These are phyloP conservation scores for Saccharomyces hybrid DNA, from an alignment of 1,139 yeast genomes.

Conservation along the genomic window DNA sequence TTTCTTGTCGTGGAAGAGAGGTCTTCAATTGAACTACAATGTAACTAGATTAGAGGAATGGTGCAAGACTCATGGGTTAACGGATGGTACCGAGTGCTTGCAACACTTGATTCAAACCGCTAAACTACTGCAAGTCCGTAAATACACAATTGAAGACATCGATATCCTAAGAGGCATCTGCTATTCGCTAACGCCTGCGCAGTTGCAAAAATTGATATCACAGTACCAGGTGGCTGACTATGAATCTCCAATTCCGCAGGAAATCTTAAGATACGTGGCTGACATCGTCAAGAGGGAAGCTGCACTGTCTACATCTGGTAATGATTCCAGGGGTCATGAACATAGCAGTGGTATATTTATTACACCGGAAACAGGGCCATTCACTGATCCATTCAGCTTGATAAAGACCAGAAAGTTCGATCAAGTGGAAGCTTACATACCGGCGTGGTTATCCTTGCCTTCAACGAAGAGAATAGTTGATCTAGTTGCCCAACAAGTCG, in stretches of 20 bases:
- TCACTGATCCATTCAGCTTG: conserved; percentile 80
- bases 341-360: conserved; percentile 46
- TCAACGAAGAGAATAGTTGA: conserved; percentile 83
- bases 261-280: conserved; percentile 76
- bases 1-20: conserved; percentile 96
- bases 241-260: conserved; percentile 87
- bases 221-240: conserved; percentile 94
- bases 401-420: conserved; percentile 80
- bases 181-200: conserved; percentile 87
- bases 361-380: conserved; percentile 65
- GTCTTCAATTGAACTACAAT: conserved; percentile 91
- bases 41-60: conserved; percentile 96
- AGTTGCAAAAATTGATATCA: conserved; percentile 83
- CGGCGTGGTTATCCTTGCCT: conserved; percentile 89
- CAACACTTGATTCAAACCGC: conserved; percentile 91
- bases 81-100: conserved; percentile 79
- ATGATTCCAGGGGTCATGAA: conserved; percentile 33
- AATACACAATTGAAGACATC: conserved; percentile 83
- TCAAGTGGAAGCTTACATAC: conserved; percentile 91
- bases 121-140: conserved; percentile 83
- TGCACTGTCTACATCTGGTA: conserved; percentile 42
- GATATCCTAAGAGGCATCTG: conserved; percentile 92
- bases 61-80: conserved; percentile 92
- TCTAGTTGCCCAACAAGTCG: conserved; percentile 77
- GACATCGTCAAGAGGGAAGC: conserved; percentile 58